Conservation (phyloP, 306 rosid genomes). For the Comarum palustre region DNA sequence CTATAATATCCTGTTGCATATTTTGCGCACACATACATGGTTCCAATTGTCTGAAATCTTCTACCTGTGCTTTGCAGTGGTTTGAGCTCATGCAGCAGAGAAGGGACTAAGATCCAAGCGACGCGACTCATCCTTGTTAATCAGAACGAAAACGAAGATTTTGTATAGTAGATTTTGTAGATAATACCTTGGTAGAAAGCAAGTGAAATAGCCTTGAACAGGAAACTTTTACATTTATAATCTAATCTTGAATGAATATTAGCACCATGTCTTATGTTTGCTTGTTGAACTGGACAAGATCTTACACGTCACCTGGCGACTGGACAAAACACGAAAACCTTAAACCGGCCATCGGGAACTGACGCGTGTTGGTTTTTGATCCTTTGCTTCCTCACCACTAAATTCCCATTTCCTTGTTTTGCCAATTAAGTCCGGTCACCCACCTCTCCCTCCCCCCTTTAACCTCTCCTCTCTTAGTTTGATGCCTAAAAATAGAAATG, state of each 20-base stretch:
- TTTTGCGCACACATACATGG: not conserved
- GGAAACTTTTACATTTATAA: no score
- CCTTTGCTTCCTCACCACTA: not conserved
- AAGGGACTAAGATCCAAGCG: constrained; percentile 23
- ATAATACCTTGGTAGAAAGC: no score
- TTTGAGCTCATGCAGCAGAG: constrained; percentile 75
- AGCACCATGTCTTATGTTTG: no score
- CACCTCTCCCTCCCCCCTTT: not conserved
- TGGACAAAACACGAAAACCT: constrained; percentile 3
- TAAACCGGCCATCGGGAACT: constrained; percentile 10
- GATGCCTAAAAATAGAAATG: no score
- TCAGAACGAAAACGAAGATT: not conserved
- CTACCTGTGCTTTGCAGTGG: constrained; percentile 58
- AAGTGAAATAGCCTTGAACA: no score
- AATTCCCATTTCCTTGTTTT: not conserved
- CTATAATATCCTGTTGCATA: not conserved
- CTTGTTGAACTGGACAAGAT: no score
- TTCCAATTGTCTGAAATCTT: not conserved
- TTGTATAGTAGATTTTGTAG: not conserved
- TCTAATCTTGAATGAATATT: no score
- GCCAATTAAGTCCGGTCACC: constrained; percentile 29
- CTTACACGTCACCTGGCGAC: no score
- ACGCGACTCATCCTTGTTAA: not conserved
- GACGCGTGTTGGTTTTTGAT: constrained; percentile 37
- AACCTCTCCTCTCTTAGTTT: not conserved